phyloP scores from a whole-genome alignment of 1,284 basidiomycete species.

The Trichosporon coremiiforme region DNA sequence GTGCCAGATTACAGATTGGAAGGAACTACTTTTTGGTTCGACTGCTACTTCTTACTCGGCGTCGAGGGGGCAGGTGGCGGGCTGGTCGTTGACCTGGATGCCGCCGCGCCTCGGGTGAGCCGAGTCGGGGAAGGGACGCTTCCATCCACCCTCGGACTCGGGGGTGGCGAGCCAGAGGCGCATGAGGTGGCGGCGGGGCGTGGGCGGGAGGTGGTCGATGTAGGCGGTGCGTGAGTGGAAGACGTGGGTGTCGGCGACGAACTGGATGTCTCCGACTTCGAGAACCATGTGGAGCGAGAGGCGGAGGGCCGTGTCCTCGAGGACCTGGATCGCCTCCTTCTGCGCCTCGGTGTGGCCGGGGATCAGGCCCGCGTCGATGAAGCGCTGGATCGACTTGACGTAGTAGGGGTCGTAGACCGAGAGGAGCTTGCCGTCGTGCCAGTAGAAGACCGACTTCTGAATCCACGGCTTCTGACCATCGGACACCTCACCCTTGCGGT shows the following conservation, averaged over 20 bases:
- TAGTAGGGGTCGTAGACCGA: slow-evolving; percentile 51
- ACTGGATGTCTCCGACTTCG: slow-evolving; percentile 56
- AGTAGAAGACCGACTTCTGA: slow-evolving; percentile 40
- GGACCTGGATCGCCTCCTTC: slow-evolving; percentile 54
- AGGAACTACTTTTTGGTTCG: neutral
- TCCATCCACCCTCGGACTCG: slow-evolving; percentile 55
- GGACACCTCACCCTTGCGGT: slow-evolving; percentile 54
- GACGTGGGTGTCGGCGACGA: slow-evolving; percentile 52
- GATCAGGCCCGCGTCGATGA: slow-evolving; percentile 54
- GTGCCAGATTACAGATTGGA: neutral
- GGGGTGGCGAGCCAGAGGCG: slow-evolving; percentile 58
- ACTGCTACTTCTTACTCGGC: slow-evolving; percentile 46
- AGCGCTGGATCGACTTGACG: slow-evolving; percentile 39
- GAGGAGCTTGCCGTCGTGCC: slow-evolving; percentile 34
- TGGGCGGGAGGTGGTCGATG: slow-evolving; percentile 54
- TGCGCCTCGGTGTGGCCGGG: slow-evolving; percentile 51
- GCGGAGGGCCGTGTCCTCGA: slow-evolving; percentile 56
- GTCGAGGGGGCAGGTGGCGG: slow-evolving; percentile 55
- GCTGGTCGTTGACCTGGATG: slow-evolving; percentile 51
- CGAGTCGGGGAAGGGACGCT: slow-evolving; percentile 54
- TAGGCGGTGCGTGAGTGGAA: slow-evolving; percentile 58
- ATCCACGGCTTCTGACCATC: slow-evolving; percentile 46
- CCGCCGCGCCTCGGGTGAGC: slow-evolving; percentile 52
- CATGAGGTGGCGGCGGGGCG: slow-evolving; percentile 56
- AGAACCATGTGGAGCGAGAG: slow-evolving; percentile 58